These are phyloP conservation scores for Boletus subcaerulescens DNA, from an alignment of 768 basidiomycete species.

Conservation along the genomic window DNA sequence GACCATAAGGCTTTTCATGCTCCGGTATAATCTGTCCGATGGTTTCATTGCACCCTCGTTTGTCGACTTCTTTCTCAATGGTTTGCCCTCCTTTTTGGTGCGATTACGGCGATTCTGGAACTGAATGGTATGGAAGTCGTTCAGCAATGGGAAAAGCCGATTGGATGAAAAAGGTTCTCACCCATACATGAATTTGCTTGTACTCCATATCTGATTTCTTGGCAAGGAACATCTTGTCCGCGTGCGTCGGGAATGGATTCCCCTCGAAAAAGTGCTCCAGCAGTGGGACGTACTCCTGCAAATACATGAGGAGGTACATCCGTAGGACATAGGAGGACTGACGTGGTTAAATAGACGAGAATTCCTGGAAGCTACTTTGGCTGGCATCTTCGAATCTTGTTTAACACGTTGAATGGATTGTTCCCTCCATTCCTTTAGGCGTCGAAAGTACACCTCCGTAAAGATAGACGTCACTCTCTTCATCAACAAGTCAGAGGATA, in stretches of 20 bases:
- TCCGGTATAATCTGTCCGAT: not conserved
- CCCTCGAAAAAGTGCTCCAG: conserved; percentile 13
- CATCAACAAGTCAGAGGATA: too few species aligned
- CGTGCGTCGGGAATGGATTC: conserved; percentile 11
- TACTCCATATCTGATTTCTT: conserved; percentile 9
- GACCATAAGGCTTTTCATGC: not conserved
- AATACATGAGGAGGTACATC: accelerated
- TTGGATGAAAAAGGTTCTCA: not conserved
- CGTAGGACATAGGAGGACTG: accelerated
- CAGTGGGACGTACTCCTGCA: conserved; percentile 1
- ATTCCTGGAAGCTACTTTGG: too few species aligned
- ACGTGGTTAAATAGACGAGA: conserved; percentile 11
- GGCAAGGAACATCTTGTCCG: conserved; percentile 12
- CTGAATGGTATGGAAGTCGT: not conserved
- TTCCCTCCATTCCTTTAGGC: too few species aligned
- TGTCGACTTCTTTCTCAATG: not conserved
- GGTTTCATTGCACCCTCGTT: not conserved
- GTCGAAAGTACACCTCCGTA: too few species aligned
- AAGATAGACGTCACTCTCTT: too few species aligned
- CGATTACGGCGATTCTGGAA: conserved; percentile 17
- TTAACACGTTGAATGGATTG: too few species aligned
- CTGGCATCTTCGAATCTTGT: too few species aligned
- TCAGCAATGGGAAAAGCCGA: accelerated
- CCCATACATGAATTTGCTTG: conserved; percentile 19
- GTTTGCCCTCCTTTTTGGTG: conserved; percentile 1